Conservation (phyloP, 2,329 filamentous ascomycete genomes). For the Aspergillus piperis region DNA sequence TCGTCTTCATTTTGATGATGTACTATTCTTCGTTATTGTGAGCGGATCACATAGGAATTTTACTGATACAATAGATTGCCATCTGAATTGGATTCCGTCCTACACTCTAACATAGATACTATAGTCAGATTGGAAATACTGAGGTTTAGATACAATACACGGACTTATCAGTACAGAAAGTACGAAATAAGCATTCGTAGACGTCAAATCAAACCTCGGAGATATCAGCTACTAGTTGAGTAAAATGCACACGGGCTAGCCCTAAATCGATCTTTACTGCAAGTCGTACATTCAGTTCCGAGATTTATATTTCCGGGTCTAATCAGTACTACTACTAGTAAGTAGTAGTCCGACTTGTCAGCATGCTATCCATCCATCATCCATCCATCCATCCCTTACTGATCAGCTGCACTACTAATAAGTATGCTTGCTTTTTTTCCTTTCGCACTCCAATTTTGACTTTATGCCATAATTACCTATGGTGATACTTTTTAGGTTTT, state of each 20-base stretch:
- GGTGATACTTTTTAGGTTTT: too few species aligned
- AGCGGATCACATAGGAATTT: not conserved
- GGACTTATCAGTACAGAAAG: not conserved
- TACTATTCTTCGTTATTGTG: slow-evolving; percentile 7
- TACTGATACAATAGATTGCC: not conserved
- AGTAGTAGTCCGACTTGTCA: too few species aligned
- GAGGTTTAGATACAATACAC: not conserved
- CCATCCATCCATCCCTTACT: too few species aligned
- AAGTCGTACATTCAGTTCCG: not conserved
- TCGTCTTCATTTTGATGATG: too few species aligned
- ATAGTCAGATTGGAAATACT: not conserved
- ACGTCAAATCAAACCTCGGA: not conserved
- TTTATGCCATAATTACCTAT: too few species aligned
- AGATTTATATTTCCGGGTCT: not conserved
- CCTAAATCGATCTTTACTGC: not conserved
- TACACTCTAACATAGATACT: not conserved
- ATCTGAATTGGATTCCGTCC: not conserved
- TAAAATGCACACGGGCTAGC: not conserved
- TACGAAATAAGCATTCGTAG: not conserved
- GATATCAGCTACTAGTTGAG: not conserved
- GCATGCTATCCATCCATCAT: too few species aligned
- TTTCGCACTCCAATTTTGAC: too few species aligned
- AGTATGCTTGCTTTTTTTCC: too few species aligned
- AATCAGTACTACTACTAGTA: not conserved
- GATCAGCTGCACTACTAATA: too few species aligned